A percentile compares a stretch with the other conserved stretches of the same genome.
Evolutionary conservation across 1,139 yeast species (phyloP).

Genomic region (Yamadazyma oceani): DNA sequence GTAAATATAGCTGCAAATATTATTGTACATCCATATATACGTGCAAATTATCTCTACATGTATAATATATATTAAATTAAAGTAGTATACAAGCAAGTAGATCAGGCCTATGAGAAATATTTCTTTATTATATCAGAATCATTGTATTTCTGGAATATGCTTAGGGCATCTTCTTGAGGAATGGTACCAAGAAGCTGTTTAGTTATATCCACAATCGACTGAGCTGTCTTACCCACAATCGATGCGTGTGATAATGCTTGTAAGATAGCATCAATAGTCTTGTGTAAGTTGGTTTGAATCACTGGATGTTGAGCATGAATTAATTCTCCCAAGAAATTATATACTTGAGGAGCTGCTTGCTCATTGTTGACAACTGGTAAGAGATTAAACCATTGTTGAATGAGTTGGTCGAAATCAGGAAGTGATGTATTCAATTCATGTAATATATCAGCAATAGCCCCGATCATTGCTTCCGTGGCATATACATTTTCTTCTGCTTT

Average conservation of each 20-base stretch:
- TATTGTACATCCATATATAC: not conserved
- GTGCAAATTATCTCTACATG: not conserved
- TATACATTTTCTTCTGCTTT: slow-evolving; percentile 78
- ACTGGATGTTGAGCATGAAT: slow-evolving; percentile 70
- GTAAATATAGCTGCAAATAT: not conserved
- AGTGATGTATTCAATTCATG: slow-evolving; percentile 55
- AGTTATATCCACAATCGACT: slow-evolving; percentile 59
- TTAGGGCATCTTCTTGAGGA: slow-evolving; percentile 66
- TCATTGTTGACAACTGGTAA: slow-evolving; percentile 84
- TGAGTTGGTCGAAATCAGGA: slow-evolving; percentile 61
- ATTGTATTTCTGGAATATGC: slow-evolving; percentile 49
- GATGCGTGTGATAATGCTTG: slow-evolving; percentile 74
- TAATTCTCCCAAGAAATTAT: slow-evolving; percentile 71
- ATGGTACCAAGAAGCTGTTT: slow-evolving; percentile 48
- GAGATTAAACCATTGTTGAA: slow-evolving; percentile 76
- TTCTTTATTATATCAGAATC: slow-evolving; percentile 15
- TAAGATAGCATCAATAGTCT: slow-evolving; percentile 69
- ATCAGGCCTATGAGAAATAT: slow-evolving; percentile 11
- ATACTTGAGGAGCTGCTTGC: slow-evolving; percentile 88
- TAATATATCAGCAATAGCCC: slow-evolving; percentile 81
- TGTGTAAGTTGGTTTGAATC: slow-evolving; percentile 54
- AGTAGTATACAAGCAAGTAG: not conserved
- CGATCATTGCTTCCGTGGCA: slow-evolving; percentile 85
- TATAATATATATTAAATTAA: not conserved
- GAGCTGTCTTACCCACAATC: slow-evolving; percentile 69